Conservation (phyloP, 1,139 yeast species). For the Insectozyma bohioensis region DNA sequence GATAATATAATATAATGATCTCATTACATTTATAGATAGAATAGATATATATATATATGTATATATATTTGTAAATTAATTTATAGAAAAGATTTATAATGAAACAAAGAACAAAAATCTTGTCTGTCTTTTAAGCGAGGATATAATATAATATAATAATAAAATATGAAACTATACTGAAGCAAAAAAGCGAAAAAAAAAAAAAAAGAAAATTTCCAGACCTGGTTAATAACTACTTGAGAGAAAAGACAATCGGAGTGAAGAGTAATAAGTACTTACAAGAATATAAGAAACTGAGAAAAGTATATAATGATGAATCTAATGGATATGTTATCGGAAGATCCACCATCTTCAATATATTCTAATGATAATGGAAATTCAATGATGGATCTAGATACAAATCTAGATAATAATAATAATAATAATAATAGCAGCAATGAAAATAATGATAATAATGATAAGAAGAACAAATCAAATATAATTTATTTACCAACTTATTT, state of each 20-base stretch:
- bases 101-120: too few relatives aligned
- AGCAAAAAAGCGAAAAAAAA: too few relatives aligned
- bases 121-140: too few relatives aligned
- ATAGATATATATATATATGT: too few relatives aligned
- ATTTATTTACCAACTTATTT: constrained; percentile 53
- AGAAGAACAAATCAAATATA: neutral
- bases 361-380: constrained; percentile 3
- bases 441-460: neutral
- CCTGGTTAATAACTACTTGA: neutral
- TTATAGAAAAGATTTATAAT: too few relatives aligned
- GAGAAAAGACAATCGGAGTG: too few relatives aligned
- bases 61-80: too few relatives aligned
- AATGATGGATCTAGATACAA: constrained; percentile 1
- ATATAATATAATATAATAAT: too few relatives aligned
- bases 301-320: constrained; percentile 28
- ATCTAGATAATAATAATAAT: neutral
- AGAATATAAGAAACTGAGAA: neutral
- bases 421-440: too few relatives aligned
- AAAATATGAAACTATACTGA: too few relatives aligned
- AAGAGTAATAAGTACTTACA: neutral
- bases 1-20: constrained; percentile 4
- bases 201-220: too few relatives aligned
- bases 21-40: too few relatives aligned
- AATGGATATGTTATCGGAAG: constrained; percentile 35
- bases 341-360: constrained; percentile 18